Evolutionary conservation across 306 rosid genomes (phyloP).

Genomic region (Sesbania bispinosa): DNA sequence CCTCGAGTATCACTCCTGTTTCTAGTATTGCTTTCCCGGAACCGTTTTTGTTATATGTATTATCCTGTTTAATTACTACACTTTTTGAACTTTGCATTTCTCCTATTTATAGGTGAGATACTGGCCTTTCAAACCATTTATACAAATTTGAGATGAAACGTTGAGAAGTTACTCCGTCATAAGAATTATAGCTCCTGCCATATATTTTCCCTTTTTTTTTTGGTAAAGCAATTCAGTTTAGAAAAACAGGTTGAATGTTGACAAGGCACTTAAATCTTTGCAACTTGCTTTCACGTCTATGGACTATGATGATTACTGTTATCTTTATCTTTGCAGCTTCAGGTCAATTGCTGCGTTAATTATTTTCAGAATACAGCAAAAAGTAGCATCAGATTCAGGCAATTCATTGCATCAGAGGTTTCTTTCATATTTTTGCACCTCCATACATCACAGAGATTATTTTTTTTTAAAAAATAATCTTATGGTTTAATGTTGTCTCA

Average conservation of each 20-base stretch:
- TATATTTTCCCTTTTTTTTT: background rate
- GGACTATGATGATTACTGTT: background rate
- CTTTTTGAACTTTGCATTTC: background rate
- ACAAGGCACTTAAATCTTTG: background rate
- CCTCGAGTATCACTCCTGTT: background rate
- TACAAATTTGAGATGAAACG: background rate
- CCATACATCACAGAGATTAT: background rate
- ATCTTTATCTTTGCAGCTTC: slow-evolving; percentile 47
- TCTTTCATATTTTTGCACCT: background rate
- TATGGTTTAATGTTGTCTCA: background rate
- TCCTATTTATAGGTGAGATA: background rate
- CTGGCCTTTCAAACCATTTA: background rate
- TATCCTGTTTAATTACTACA: background rate
- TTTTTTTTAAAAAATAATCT: background rate
- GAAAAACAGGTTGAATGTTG: background rate
- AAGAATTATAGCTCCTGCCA: background rate
- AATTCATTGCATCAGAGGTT: slow-evolving; percentile 65
- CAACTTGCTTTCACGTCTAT: background rate
- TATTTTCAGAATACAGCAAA: slow-evolving; percentile 43
- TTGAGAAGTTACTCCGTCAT: background rate
- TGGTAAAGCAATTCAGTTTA: too few relatives aligned
- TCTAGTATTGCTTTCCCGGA: background rate
- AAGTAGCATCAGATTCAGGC: slow-evolving; percentile 43
- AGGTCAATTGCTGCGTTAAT: slow-evolving; percentile 33
- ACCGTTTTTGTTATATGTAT: background rate